A percentile compares a stretch with the other conserved stretches of the same genome.
phyloP scores from a whole-genome alignment of 371 early-diverging fungal genomes.

The Chytridiales sp. region DNA sequence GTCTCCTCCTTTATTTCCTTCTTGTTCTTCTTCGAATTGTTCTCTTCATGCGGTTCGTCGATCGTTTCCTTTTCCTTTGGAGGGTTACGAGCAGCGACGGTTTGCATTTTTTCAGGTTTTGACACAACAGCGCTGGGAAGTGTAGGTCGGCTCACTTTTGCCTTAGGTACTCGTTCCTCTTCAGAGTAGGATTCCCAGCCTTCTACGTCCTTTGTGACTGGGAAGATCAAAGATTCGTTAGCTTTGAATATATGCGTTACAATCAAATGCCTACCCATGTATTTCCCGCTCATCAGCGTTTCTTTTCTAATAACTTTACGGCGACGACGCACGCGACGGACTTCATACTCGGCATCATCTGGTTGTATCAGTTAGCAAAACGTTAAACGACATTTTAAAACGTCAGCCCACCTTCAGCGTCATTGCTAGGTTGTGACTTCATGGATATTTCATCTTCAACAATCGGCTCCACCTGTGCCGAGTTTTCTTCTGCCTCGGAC shows the following conservation, averaged over 20 bases:
- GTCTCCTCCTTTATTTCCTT: background rate
- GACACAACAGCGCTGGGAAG: background rate
- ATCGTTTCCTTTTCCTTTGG: background rate
- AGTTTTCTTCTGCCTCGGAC: background rate
- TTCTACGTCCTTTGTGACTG: conserved; percentile 21
- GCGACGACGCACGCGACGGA: conserved; percentile 17
- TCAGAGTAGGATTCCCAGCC: conserved; percentile 29
- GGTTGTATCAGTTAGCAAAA: background rate
- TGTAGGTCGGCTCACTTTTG: conserved; percentile 5
- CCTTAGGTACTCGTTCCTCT: conserved; percentile 19
- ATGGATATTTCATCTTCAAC: no score
- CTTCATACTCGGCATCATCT: conserved; percentile 6
- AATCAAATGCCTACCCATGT: background rate
- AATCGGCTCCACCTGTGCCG: background rate
- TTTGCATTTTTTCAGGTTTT: background rate
- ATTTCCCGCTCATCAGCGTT: conserved; percentile 13
- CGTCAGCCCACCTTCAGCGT: background rate
- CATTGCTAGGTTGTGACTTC: background rate
- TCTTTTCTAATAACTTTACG: conserved; percentile 19
- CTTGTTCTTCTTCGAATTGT: background rate
- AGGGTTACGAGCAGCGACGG: background rate
- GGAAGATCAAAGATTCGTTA: no score
- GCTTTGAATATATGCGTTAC: no score
- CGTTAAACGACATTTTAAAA: background rate
- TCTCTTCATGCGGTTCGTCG: background rate